These are phyloP conservation scores for Penicillium hordei DNA, from an alignment of 2,329 filamentous ascomycete species.

Conservation along the genomic window DNA sequence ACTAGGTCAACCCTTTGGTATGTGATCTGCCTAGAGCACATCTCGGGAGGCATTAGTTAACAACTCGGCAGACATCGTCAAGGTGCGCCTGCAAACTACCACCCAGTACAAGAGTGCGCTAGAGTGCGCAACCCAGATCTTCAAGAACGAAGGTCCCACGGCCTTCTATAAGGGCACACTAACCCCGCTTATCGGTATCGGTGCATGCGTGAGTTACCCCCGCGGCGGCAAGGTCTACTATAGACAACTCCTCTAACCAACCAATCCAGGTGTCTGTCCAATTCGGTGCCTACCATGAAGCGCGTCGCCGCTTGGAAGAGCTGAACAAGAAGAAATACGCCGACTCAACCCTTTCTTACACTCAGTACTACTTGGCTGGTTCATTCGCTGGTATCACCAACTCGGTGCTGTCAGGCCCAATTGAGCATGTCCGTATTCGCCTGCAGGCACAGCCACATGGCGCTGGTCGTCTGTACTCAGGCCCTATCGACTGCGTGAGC, in stretches of 20 bases:
- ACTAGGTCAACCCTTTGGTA: constrained; percentile 66
- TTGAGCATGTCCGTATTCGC: constrained; percentile 95
- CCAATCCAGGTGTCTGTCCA: constrained; percentile 71
- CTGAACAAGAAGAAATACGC: constrained; percentile 58
- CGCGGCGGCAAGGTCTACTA: background rate
- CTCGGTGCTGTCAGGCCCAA: constrained; percentile 81
- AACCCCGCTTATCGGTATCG: constrained; percentile 91
- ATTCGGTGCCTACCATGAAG: constrained; percentile 94
- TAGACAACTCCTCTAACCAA: constrained; percentile 8
- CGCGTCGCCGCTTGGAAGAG: constrained; percentile 79
- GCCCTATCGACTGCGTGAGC: constrained; percentile 85
- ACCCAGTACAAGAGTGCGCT: constrained; percentile 77
- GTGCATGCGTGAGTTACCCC: constrained; percentile 71
- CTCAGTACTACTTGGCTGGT: constrained; percentile 85
- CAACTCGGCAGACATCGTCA: constrained; percentile 74
- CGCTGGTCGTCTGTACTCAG: constrained; percentile 71
- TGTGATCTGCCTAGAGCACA: constrained; percentile 24
- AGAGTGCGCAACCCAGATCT: constrained; percentile 78
- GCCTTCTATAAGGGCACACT: constrained; percentile 99
- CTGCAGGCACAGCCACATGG: constrained; percentile 96
- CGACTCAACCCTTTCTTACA: constrained; percentile 64
- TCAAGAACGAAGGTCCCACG: constrained; percentile 78
- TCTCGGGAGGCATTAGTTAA: constrained; percentile 13
- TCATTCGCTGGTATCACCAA: constrained; percentile 93
- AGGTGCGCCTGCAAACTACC: constrained; percentile 92